These are phyloP conservation scores for Dactylonectria macrodidyma DNA, from an alignment of 2,329 filamentous ascomycete genomes.

Conservation along the genomic window DNA sequence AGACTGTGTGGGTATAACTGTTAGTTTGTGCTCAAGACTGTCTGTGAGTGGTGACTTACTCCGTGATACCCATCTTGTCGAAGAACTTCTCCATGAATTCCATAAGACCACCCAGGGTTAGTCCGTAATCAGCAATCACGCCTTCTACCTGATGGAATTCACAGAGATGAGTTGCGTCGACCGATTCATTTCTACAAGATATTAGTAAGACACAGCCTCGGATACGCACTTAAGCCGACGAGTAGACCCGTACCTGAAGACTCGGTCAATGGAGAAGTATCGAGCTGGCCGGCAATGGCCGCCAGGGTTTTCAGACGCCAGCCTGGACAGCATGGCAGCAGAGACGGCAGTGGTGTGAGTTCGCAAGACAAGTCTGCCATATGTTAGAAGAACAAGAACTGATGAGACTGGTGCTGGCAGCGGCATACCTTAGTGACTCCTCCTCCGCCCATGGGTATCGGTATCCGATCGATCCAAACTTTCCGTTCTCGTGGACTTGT, in stretches of 20 bases:
- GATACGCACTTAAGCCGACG: too few species aligned
- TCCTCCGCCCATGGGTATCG: constrained; percentile 93
- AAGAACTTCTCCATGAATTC: constrained; percentile 97
- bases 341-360: constrained; percentile 97
- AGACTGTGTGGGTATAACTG: constrained; percentile 62
- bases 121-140: constrained; percentile 95
- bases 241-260: constrained; percentile 73
- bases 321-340: constrained; percentile 90
- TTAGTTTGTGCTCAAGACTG: constrained; percentile 4
- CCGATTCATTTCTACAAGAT: constrained; percentile 83
- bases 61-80: constrained; percentile 89
- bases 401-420: neutral
- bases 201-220: neutral
- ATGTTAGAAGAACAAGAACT: neutral
- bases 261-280: constrained; percentile 98
- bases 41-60: constrained; percentile 11
- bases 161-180: constrained; percentile 95
- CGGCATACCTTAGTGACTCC: constrained; percentile 69
- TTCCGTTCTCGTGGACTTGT: constrained; percentile 90
- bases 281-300: constrained; percentile 78
- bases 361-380: constrained; percentile 83
- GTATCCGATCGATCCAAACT: constrained; percentile 96
- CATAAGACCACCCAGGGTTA: constrained; percentile 94
- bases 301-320: constrained; percentile 84
- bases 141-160: constrained; percentile 99